Base-by-base conservation (phyloP, 2,329 filamentous ascomycete species). In the Thelonectria olida region DNA sequence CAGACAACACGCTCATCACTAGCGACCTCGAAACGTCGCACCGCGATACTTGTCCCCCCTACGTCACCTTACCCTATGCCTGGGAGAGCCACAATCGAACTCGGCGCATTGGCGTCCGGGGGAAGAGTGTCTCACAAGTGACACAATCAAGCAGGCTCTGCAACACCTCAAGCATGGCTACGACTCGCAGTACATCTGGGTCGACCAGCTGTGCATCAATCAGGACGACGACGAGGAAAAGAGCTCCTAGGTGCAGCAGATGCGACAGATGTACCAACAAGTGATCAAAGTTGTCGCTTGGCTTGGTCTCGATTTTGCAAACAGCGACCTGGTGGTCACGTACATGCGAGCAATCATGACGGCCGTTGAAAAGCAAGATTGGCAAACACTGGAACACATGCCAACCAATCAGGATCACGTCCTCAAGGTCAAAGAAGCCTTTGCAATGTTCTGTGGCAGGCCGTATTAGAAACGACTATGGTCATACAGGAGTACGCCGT, bases 191-290 rank as follows among this genome's bases (percentile, higher is more conserved):
- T 48, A 55, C 23, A 10, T 57, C 9, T 65, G 63, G 63, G 27
- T 65, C 4, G 63, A 65, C 17, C 63, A 65, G 13, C 36, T 65
- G 1, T 65, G 63, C 28, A 65, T 65, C 47, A 63, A 65, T 27
- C 63, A 65, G 19, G 9, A 22, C 7, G 41, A 65, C 12, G 49
- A 57, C 10, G 28, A 15, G 2, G 63, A 65, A 34, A 65, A 65
- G 34, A 57, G 42, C 7, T 36, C 31, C 19, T 61, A 65, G 28
- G 63, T 65, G 15, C 52, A 61, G n/a, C 45, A 55, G 15, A 65
- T 65, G 61, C 61, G 58, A 20, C n/a, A 27, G 15, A 65, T 45
- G 1, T 63, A 65, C 36, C 57, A 28, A n/a, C 39, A 47, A 6
- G 63, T 61, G 5, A 45, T 45, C 12, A 34, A 42, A 20, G 57